Conservation (phyloP, 441 rosid genomes). For the Dalechampia spathulata region DNA sequence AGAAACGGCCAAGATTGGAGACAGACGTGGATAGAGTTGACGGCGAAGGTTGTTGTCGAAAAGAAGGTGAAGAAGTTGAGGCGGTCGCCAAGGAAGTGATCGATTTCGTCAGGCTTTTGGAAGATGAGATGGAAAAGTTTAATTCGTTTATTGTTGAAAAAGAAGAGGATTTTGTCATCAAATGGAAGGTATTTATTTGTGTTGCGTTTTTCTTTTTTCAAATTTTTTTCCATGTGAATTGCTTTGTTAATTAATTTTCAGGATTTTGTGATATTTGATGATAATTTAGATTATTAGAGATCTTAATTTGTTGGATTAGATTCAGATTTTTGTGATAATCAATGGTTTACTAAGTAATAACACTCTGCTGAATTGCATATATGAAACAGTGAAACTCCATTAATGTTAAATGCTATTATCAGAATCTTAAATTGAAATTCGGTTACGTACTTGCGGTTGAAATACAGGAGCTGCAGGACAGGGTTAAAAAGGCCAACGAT, state of each 20-base stretch:
- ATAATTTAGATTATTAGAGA: not conserved
- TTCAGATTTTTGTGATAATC: no score
- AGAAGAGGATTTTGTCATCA: conserved; percentile 87
- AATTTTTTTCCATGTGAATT: not conserved
- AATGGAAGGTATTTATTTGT: conserved; percentile 36
- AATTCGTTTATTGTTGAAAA: conserved; percentile 73
- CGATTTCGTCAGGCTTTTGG: conserved; percentile 60
- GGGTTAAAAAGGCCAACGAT: conserved; percentile 42
- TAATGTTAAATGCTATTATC: no score
- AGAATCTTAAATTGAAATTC: no score
- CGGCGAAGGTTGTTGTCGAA: not conserved
- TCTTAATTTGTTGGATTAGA: not conserved
- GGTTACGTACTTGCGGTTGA: not conserved
- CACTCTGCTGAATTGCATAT: no score
- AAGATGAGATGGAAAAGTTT: conserved; percentile 85
- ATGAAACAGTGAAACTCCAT: no score
- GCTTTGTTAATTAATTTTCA: not conserved
- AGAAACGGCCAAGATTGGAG: conserved; percentile 17
- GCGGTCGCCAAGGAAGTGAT: conserved; percentile 54
- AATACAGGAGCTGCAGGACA: conserved; percentile 65
- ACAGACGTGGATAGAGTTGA: not conserved
- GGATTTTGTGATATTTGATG: not conserved
- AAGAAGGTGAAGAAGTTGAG: conserved; percentile 23
- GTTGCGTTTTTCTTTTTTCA: conserved; percentile 15
- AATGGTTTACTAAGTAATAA: no score